Conservation (phyloP, 371 early-diverging fungal genomes). For the Mortierella sp. region DNA sequence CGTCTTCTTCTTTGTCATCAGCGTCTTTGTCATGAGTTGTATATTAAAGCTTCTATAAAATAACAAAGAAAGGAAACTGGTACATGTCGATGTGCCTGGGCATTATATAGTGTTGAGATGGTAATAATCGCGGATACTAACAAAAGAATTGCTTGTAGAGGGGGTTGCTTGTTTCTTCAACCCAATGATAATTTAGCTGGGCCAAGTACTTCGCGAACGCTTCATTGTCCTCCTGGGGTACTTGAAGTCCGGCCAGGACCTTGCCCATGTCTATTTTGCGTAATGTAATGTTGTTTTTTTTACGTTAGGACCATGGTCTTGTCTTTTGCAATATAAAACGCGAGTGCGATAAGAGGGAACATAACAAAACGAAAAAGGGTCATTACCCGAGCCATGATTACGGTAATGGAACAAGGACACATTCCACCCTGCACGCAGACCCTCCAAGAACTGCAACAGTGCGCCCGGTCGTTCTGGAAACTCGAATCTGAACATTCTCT, state of each 20-base stretch:
- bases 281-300: background rate
- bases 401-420: constrained; percentile 97
- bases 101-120: no score
- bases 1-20: no score
- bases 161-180: constrained; percentile 92
- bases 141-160: constrained; percentile 85
- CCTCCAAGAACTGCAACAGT: constrained; percentile 81
- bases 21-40: no score
- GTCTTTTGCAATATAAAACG: no score
- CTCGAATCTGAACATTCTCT: constrained; percentile 92
- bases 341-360: no score
- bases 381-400: constrained; percentile 90
- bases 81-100: no score
- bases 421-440: constrained; percentile 83
- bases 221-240: constrained; percentile 71
- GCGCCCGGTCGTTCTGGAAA: constrained; percentile 98
- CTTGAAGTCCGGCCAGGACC: constrained; percentile 94
- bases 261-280: constrained; percentile 92
- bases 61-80: no score
- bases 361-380: no score
- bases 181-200: constrained; percentile 82
- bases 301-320: no score
- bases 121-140: no score
- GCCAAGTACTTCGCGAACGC: constrained; percentile 78
- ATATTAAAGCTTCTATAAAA: no score